These are phyloP conservation scores for Neonectria punicea DNA, from an alignment of 2,329 filamentous ascomycete genomes.

Conservation along the genomic window DNA sequence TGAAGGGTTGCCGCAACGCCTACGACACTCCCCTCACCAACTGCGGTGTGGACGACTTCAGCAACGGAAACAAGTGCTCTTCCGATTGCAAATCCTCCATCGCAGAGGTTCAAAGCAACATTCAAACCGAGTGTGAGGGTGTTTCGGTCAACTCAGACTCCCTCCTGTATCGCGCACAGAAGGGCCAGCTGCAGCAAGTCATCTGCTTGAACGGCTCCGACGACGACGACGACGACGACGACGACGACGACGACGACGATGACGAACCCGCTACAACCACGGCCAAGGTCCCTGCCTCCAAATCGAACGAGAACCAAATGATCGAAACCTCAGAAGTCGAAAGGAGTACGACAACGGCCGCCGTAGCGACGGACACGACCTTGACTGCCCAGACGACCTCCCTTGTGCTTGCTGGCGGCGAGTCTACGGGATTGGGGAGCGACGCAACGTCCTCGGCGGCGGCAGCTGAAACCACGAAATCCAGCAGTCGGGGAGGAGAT, in stretches of 20 bases:
- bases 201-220: conserved; percentile 44
- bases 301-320: conserved; percentile 28
- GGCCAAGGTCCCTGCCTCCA: conserved; percentile 10
- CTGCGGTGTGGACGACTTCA: conserved; percentile 51
- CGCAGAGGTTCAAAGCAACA: conserved; percentile 39
- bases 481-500: conserved; percentile 21
- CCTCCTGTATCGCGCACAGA: conserved; percentile 50
- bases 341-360: neutral
- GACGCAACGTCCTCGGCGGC: conserved; percentile 2
- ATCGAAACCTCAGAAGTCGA: conserved; percentile 26
- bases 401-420: conserved; percentile 11
- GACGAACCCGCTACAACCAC: conserved; percentile 20
- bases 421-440: neutral
- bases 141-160: conserved; percentile 43
- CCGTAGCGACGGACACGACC: conserved; percentile 2
- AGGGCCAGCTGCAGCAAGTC: conserved; percentile 49
- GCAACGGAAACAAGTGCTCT: conserved; percentile 52
- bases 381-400: conserved; percentile 11
- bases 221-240: conserved; percentile 22
- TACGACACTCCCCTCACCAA: conserved; percentile 55
- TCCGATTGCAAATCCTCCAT: conserved; percentile 47
- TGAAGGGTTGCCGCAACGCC: conserved; percentile 52
- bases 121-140: conserved; percentile 43
- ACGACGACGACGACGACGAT: conserved; percentile 20
- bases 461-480: conserved; percentile 11